Evolutionary conservation across 2,329 filamentous ascomycete genomes (phyloP).

Genomic region (Pyrenophora tritici-repentis): DNA sequence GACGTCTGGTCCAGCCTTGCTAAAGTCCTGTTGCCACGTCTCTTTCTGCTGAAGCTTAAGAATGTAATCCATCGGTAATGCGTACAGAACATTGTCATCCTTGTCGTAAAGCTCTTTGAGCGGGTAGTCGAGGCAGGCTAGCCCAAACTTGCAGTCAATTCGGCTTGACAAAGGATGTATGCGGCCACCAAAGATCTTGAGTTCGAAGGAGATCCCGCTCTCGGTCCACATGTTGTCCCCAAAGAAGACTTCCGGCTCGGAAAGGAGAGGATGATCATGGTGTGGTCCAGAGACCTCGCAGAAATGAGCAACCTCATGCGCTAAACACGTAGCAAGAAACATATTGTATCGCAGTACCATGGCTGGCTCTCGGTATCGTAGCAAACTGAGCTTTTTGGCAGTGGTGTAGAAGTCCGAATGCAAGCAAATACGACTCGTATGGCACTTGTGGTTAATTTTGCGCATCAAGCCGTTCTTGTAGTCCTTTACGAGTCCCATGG

Average conservation of each 20-base stretch:
- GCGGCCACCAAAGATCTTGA: conserved; percentile 47
- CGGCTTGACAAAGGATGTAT: conserved; percentile 47
- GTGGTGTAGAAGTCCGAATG: conserved; percentile 50
- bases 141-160: conserved; percentile 47
- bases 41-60: conserved; percentile 45
- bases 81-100: conserved; percentile 46
- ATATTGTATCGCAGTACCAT: conserved; percentile 50
- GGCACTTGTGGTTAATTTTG: conserved; percentile 43
- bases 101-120: conserved; percentile 45
- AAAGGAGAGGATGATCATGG: conserved; percentile 42
- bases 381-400: conserved; percentile 45
- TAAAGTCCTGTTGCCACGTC: conserved; percentile 46
- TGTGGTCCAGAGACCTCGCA: conserved; percentile 47
- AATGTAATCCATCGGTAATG: conserved; percentile 49
- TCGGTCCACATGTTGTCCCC: conserved; percentile 49
- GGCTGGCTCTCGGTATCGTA: conserved; percentile 46
- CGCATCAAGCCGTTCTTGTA: conserved; percentile 46
- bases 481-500: conserved; percentile 46
- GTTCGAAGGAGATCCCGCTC: conserved; percentile 47
- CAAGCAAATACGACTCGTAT: conserved; percentile 45
- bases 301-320: conserved; percentile 49
- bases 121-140: conserved; percentile 45
- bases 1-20: conserved; percentile 21
- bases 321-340: conserved; percentile 46
- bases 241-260: conserved; percentile 46